phyloP scores from a whole-genome alignment of 257 asterid species.

The Parsonsia alboflavescens region DNA sequence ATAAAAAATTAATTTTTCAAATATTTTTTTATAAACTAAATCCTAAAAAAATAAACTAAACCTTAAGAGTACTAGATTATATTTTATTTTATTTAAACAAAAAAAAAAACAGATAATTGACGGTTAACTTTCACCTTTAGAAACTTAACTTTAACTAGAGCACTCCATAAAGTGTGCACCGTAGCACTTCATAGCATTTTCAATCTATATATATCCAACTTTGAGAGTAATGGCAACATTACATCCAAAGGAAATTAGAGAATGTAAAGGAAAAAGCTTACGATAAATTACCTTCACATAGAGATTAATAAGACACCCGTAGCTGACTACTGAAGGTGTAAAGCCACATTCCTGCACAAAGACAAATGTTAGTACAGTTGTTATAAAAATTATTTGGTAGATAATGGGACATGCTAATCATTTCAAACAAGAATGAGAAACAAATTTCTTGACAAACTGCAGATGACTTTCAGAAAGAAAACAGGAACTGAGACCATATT shows the following conservation, averaged over 20 bases:
- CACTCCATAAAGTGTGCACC: too few relatives aligned
- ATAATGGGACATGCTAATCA: not conserved
- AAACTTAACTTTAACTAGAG: too few relatives aligned
- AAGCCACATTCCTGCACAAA: constrained; percentile 79
- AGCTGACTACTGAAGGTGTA: constrained; percentile 75
- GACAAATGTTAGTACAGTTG: constrained; percentile 10
- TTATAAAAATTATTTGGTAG: not conserved
- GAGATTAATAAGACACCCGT: constrained; percentile 91
- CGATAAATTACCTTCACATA: constrained; percentile 63
- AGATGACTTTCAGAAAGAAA: not conserved
- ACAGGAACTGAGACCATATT: not conserved
- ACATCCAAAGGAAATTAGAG: not conserved
- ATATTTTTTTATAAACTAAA: too few relatives aligned
- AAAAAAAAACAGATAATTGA: too few relatives aligned
- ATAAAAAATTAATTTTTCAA: too few relatives aligned
- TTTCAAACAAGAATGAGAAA: constrained; percentile 12
- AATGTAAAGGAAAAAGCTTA: constrained; percentile 3
- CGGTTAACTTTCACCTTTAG: too few relatives aligned
- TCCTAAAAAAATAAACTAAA: too few relatives aligned
- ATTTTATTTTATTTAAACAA: too few relatives aligned
- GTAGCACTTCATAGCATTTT: too few relatives aligned
- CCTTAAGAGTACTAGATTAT: too few relatives aligned
- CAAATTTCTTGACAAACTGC: not conserved
- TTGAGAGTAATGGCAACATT: not conserved
- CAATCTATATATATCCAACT: not conserved